Base-by-base conservation (phyloP, 257 asterid genomes). In the Misopates orontium region DNA sequence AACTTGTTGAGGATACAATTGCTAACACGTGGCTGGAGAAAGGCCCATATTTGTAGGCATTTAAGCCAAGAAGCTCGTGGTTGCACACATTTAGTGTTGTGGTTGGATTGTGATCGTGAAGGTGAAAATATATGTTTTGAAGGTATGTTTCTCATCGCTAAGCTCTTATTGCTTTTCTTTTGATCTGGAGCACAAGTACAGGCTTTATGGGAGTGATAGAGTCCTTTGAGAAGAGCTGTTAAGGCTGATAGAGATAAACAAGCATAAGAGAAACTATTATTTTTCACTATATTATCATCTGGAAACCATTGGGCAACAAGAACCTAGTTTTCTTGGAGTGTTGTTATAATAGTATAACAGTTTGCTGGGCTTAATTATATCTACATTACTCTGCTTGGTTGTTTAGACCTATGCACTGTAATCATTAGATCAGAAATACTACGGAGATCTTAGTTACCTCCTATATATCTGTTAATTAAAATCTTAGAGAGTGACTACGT, bases 91-190 rank as follows among this genome's bases (percentile, higher is more conserved):
- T 72, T 88, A 59, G 93, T 86, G 36, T 69, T 91, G 77, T 91
- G 97, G 97, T 73, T 91, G 85, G 97, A 91, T 77, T 91, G 97
- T 71, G 97, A 91, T 31, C 97, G 97, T 36, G 97, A 91, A 76
- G 97, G 97, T 78, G 96, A 91, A 86, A 91, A 88, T 73, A 91
- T 91, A 81, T 91, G 95, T 85, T 91, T 88, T 83, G 97, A 91
- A 91, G 97, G 97, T 91, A 83, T 57, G 25, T 36, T 60, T 60
- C 39, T 70, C 23, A 63, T 44, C 56, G 39, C 57, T 56, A 55
- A 48, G 44, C 71, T 69, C 49, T 31, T n/a, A 15, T 49, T 56
- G 11, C 47, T 50, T 25, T 40, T 42, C 24, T 59, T 60, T 41
- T 22, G 32, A 39, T 40, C 45, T 21, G 16, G 31, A 61, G 4